phyloP scores from a whole-genome alignment of 768 basidiomycete species.

The Rhodotorula taiwanensis region DNA sequence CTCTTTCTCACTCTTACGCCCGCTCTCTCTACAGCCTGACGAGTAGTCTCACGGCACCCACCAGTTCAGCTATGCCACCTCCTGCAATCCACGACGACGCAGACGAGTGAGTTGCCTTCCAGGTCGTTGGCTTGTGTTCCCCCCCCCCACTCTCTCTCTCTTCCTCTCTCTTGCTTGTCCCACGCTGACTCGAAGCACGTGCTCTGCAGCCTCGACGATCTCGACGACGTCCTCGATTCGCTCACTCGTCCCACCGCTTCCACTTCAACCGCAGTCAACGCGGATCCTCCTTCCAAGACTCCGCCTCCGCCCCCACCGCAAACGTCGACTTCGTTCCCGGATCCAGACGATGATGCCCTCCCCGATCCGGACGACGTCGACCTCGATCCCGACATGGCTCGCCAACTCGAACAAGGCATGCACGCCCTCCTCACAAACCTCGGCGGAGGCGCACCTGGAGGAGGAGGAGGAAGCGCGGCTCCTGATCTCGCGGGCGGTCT shows the following conservation, averaged over 20 bases:
- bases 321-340: slow-evolving; percentile 14
- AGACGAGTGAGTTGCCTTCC: slow-evolving; percentile 10
- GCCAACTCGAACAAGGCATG: slow-evolving; percentile 35
- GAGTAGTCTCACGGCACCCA: too few species aligned
- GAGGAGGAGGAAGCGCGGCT: too few species aligned
- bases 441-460: not conserved
- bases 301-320: not conserved
- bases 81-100: slow-evolving; percentile 12
- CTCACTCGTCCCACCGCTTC: slow-evolving; percentile 19
- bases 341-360: slow-evolving; percentile 27
- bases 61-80: slow-evolving; percentile 5
- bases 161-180: not conserved
- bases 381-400: slow-evolving; percentile 20
- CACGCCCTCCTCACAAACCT: slow-evolving; percentile 32
- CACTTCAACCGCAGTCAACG: not conserved
- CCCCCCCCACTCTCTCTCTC: not conserved
- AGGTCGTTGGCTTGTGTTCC: not conserved
- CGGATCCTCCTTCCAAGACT: not conserved
- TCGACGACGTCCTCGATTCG: slow-evolving; percentile 37
- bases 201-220: slow-evolving; percentile 35
- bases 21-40: too few species aligned
- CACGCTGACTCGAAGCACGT: not conserved
- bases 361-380: not conserved
- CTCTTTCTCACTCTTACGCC: too few species aligned
- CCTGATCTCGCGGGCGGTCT: not conserved